Percentiles rank a stretch among this genome's conserved stretches.
Conservation (phyloP, 1,284 basidiomycete genomes). For the Cryptococcus sp. region DNA sequence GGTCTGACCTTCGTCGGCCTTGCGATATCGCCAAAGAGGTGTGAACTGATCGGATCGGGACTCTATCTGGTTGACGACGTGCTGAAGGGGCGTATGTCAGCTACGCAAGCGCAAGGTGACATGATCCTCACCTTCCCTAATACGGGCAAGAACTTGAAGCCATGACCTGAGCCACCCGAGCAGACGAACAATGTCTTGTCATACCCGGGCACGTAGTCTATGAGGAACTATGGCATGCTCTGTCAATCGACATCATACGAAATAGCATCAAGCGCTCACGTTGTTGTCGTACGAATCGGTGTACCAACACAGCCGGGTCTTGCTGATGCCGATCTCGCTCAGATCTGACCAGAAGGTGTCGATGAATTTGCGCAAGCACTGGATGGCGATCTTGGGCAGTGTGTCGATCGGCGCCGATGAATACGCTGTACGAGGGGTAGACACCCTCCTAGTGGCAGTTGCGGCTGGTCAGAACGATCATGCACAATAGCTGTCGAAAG, state of each 20-base stretch:
- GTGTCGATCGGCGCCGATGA: constrained; percentile 14
- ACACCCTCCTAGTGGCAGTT: constrained; percentile 15
- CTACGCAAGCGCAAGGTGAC: too few relatives aligned
- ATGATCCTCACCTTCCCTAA: constrained; percentile 21
- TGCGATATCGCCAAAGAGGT: constrained; percentile 24
- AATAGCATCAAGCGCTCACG: constrained; percentile 1
- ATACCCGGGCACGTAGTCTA: constrained; percentile 37
- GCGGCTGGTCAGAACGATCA: not conserved
- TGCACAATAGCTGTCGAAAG: not conserved
- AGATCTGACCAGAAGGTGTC: constrained; percentile 27
- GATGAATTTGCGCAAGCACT: constrained; percentile 25
- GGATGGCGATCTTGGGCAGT: constrained; percentile 28
- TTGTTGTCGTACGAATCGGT: constrained; percentile 24
- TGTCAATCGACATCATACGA: not conserved
- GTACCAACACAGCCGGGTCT: constrained; percentile 39
- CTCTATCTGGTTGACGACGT: constrained; percentile 31
- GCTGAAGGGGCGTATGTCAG: constrained; percentile 6
- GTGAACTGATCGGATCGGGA: constrained; percentile 30
- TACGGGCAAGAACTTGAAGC: constrained; percentile 39
- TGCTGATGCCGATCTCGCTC: constrained; percentile 27
- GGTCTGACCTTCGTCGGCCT: constrained; percentile 9
- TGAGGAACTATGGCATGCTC: constrained; percentile 20
- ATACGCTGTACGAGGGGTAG: constrained; percentile 27
- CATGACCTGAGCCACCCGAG: constrained; percentile 34
- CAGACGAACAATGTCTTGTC: constrained; percentile 27